Percentiles rank a stretch among this genome's conserved stretches.
Evolutionary conservation across 805 yeast genomes (phyloP).

Genomic region (Cyberlindnera veronae): DNA sequence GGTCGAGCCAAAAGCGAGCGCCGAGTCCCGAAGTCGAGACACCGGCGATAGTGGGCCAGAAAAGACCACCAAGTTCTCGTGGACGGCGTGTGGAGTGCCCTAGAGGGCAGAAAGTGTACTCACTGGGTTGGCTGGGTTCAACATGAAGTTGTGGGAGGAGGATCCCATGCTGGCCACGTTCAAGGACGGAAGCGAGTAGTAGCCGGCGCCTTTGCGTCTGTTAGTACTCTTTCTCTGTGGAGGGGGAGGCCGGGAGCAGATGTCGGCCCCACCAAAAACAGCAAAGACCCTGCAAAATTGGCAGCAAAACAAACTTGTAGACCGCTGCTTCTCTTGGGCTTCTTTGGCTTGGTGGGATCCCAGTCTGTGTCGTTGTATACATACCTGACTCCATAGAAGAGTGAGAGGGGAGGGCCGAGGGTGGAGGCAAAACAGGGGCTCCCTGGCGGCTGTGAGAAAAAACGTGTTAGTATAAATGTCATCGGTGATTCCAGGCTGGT

Average conservation of each 20-base stretch:
- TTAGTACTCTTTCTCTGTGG: constrained; percentile 12
- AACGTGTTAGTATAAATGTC: constrained; percentile 7
- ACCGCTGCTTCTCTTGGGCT: too few relatives aligned
- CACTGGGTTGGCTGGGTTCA: constrained; percentile 18
- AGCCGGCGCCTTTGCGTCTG: constrained; percentile 17
- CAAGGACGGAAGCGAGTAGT: constrained; percentile 25
- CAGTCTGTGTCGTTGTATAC: constrained; percentile 6
- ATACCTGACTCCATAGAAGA: constrained; percentile 25
- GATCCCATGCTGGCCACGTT: constrained; percentile 15
- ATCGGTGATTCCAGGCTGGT: too few relatives aligned
- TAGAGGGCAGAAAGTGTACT: too few relatives aligned
- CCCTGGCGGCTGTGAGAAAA: constrained; percentile 43
- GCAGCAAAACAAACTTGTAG: too few relatives aligned
- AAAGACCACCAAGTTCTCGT: too few relatives aligned
- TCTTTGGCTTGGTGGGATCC: too few relatives aligned
- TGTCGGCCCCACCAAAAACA: too few relatives aligned
- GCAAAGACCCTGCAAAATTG: too few relatives aligned
- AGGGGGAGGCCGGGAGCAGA: not conserved
- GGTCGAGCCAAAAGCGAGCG: too few relatives aligned
- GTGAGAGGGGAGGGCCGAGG: constrained; percentile 34
- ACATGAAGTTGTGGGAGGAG: constrained; percentile 17
- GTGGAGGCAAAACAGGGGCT: constrained; percentile 61
- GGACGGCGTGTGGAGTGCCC: too few relatives aligned
- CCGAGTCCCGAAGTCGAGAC: too few relatives aligned
- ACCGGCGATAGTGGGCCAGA: too few relatives aligned